Evolutionary conservation across 1,284 basidiomycete species (phyloP).

Genomic region (Coniophora puteana): DNA sequence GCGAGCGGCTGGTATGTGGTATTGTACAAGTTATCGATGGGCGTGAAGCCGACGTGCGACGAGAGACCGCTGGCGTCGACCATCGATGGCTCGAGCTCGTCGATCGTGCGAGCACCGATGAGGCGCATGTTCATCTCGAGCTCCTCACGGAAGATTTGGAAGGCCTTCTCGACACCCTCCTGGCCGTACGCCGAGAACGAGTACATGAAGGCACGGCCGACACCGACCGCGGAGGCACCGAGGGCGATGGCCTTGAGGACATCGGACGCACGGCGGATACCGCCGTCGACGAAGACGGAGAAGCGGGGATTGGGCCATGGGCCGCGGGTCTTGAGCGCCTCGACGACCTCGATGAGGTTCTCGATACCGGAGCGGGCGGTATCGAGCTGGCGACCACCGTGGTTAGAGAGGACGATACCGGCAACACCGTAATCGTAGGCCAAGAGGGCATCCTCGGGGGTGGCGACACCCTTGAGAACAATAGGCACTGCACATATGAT

Average conservation of each 20-base stretch:
- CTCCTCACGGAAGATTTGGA: constrained; percentile 53
- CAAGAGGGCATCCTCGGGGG: constrained; percentile 59
- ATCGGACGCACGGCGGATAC: constrained; percentile 66
- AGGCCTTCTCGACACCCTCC: constrained; percentile 49
- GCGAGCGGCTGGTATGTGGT: constrained; percentile 38
- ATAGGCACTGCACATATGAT: constrained; percentile 42
- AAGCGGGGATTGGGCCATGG: constrained; percentile 47
- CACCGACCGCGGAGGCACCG: constrained; percentile 59
- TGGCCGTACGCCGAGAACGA: constrained; percentile 65
- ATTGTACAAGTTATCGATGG: constrained; percentile 45
- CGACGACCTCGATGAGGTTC: constrained; percentile 61
- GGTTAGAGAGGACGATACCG: constrained; percentile 66
- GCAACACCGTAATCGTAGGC: constrained; percentile 63
- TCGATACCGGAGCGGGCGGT: constrained; percentile 62
- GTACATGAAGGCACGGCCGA: constrained; percentile 60
- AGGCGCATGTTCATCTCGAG: constrained; percentile 60
- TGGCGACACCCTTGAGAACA: constrained; percentile 56
- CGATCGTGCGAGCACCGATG: constrained; percentile 52
- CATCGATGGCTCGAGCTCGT: constrained; percentile 58
- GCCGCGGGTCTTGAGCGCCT: constrained; percentile 48
- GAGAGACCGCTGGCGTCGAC: constrained; percentile 38
- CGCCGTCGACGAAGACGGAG: constrained; percentile 70
- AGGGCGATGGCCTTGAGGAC: constrained; percentile 71
- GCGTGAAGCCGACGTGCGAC: constrained; percentile 37
- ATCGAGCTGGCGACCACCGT: constrained; percentile 68